Conservation (phyloP, 1,284 basidiomycete genomes). For the Malassezia sp. region DNA sequence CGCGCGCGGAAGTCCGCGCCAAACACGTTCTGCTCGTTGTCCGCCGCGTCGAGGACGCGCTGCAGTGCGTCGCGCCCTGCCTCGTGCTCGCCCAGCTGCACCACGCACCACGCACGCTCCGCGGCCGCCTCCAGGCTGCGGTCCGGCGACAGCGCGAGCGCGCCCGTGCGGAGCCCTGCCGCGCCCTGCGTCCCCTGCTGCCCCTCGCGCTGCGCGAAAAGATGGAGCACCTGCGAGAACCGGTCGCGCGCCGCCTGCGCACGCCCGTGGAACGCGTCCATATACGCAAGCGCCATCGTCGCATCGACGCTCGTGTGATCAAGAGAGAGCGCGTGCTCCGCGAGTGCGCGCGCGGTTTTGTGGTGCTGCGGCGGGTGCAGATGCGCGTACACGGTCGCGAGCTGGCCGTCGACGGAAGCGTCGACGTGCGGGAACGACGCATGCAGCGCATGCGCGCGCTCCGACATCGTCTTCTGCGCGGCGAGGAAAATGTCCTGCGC, state of each 20-base stretch:
- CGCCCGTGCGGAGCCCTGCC: constrained; percentile 39
- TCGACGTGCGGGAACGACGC: constrained; percentile 63
- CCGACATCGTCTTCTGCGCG: constrained; percentile 16
- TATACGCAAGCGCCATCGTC: constrained; percentile 54
- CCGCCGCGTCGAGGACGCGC: constrained; percentile 55
- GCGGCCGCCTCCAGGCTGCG: constrained; percentile 62
- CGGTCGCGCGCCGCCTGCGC: constrained; percentile 62
- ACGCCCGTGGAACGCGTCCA: constrained; percentile 60
- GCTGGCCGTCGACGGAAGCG: constrained; percentile 57
- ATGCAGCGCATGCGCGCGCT: constrained; percentile 51
- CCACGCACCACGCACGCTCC: constrained; percentile 74
- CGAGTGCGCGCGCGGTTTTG: constrained; percentile 59
- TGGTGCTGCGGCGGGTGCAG: constrained; percentile 84
- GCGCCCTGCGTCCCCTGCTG: constrained; percentile 8
- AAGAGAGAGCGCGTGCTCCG: constrained; percentile 58
- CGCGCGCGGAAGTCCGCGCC: constrained; percentile 54
- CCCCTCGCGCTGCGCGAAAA: constrained; percentile 3
- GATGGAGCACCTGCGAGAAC: constrained; percentile 52
- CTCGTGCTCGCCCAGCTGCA: constrained; percentile 54
- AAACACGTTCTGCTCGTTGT: constrained; percentile 49
- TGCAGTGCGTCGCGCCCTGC: constrained; percentile 56
- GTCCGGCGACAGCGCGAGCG: constrained; percentile 47
- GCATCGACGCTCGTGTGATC: background rate
- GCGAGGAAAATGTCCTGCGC: constrained; percentile 24
- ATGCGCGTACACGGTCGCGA: constrained; percentile 68